phyloP scores from a whole-genome alignment of 176 grass and related monocot genomes.

The Bonia amplexicaulis region DNA sequence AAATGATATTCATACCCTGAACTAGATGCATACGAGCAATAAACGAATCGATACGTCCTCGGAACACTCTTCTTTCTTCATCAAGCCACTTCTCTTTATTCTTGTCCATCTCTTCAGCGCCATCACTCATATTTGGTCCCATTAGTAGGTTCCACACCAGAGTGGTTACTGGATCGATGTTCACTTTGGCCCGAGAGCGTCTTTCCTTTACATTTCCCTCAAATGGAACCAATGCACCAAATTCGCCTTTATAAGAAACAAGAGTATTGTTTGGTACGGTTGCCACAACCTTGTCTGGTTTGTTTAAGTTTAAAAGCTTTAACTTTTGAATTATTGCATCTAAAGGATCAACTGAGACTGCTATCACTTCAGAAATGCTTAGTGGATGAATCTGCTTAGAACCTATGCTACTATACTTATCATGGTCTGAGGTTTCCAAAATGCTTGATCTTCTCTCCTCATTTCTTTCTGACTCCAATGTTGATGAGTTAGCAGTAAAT shows the following conservation, averaged over 20 bases:
- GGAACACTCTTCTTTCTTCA: constrained; percentile 78
- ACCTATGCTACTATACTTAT: background rate
- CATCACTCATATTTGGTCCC: constrained; percentile 48
- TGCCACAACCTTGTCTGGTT: background rate
- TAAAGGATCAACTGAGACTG: constrained; percentile 28
- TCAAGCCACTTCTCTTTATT: constrained; percentile 74
- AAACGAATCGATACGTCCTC: constrained; percentile 74
- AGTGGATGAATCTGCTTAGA: background rate
- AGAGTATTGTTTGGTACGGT: constrained; percentile 32
- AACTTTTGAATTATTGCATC: constrained; percentile 59
- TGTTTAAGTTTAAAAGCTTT: constrained; percentile 42
- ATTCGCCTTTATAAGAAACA: constrained; percentile 45
- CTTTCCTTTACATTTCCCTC: constrained; percentile 48
- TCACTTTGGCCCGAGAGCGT: constrained; percentile 54
- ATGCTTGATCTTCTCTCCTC: background rate
- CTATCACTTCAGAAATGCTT: constrained; percentile 22
- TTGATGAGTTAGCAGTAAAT: background rate
- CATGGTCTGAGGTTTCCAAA: background rate
- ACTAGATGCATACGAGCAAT: constrained; percentile 93
- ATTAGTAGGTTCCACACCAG: constrained; percentile 85
- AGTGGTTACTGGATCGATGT: constrained; percentile 64
- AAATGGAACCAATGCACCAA: constrained; percentile 59
- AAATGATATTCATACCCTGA: constrained; percentile 64
- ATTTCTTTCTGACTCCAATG: background rate
- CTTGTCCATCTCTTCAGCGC: constrained; percentile 41